Percentiles rank a stretch among this genome's conserved stretches.
These are phyloP conservation scores for Aspergillaceae sp. DNA, from an alignment of 2,329 filamentous ascomycete species.

Conservation along the genomic window DNA sequence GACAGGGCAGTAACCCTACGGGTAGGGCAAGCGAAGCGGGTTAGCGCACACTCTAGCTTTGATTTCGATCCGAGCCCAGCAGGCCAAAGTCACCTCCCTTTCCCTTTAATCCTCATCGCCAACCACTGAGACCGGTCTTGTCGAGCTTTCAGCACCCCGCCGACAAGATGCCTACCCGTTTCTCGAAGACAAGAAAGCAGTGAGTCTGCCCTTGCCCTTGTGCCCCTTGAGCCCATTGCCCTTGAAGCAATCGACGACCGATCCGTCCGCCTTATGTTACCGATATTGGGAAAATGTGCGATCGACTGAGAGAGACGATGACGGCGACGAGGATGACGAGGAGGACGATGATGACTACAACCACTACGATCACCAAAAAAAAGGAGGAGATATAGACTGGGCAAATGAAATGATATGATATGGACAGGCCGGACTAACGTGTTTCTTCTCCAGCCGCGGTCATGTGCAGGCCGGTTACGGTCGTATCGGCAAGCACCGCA, in stretches of 20 bases:
- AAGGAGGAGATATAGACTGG: neutral
- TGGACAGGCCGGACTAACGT: constrained; percentile 7
- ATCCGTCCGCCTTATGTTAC: neutral
- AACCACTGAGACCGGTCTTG: constrained; percentile 31
- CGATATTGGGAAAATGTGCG: too few relatives aligned
- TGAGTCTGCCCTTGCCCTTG: constrained; percentile 23
- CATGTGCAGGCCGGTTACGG: constrained; percentile 98
- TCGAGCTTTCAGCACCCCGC: constrained; percentile 27
- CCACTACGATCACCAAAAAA: too few relatives aligned
- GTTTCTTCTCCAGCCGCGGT: constrained; percentile 59
- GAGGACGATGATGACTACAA: too few relatives aligned
- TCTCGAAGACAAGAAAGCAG: constrained; percentile 43
- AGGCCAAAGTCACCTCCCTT: constrained; percentile 18
- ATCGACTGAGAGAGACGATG: neutral
- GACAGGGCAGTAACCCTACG: constrained; percentile 23
- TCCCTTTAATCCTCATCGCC: constrained; percentile 17
- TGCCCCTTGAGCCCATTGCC: constrained; percentile 1
- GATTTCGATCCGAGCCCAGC: constrained; percentile 29
- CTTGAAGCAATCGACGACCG: neutral
- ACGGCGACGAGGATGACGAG: neutral
- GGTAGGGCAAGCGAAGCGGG: constrained; percentile 28
- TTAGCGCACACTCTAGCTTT: constrained; percentile 33
- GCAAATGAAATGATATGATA: neutral
- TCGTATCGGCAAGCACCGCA: constrained; percentile 98
- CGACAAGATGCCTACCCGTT: constrained; percentile 45